Evolutionary conservation across 1,139 yeast genomes (phyloP).

Genomic region (Sugiyamaella novakii): DNA sequence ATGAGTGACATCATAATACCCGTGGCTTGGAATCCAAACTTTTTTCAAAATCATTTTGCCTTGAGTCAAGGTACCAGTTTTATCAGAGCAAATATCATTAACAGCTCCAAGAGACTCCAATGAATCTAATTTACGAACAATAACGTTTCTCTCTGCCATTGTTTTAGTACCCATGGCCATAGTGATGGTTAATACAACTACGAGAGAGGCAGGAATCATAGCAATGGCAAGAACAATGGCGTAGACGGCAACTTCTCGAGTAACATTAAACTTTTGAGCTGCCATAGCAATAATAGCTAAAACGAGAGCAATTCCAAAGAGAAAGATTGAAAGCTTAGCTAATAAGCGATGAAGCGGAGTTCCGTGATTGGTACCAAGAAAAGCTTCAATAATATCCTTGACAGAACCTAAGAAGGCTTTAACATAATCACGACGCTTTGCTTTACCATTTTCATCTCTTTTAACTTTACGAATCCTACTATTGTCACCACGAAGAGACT

Average conservation of each 20-base stretch:
- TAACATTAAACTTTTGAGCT: constrained; percentile 67
- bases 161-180: constrained; percentile 86
- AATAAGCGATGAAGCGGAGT: constrained; percentile 72
- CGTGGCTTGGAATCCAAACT: constrained; percentile 77
- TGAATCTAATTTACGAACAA: constrained; percentile 77
- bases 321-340: constrained; percentile 67
- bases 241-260: constrained; percentile 73
- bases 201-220: constrained; percentile 81
- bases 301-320: constrained; percentile 71
- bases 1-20: constrained; percentile 61
- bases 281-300: constrained; percentile 83
- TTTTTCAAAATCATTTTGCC: constrained; percentile 76
- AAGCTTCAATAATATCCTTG: constrained; percentile 59
- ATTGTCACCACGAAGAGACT: constrained; percentile 51
- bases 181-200: constrained; percentile 79
- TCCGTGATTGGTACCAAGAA: constrained; percentile 75
- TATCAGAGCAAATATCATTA: constrained; percentile 80
- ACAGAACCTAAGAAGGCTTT: constrained; percentile 51
- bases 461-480: constrained; percentile 41
- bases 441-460: constrained; percentile 43
- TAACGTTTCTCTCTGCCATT: constrained; percentile 71
- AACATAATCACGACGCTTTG: constrained; percentile 52
- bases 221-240: constrained; percentile 82
- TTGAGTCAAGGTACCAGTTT: constrained; percentile 71
- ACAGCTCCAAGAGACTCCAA: constrained; percentile 80